These are phyloP conservation scores for Saccharomyces hybrid DNA, from an alignment of 1,139 yeast genomes.

Conservation along the genomic window DNA sequence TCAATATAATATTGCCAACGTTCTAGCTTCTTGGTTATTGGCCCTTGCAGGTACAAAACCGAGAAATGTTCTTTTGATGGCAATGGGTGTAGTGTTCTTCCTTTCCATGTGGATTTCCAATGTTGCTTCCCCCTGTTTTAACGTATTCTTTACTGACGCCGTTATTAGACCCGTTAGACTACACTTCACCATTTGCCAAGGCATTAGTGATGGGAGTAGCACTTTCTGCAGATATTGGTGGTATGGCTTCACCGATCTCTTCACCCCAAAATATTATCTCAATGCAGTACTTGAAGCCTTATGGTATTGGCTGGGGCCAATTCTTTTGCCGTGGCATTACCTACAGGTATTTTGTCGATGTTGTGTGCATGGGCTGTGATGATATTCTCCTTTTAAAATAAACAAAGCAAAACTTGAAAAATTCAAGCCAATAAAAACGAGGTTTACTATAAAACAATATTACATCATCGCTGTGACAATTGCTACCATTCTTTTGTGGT, in stretches of 20 bases:
- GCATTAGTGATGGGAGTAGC: constrained; percentile 68
- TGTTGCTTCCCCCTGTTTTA: constrained; percentile 67
- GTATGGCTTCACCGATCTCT: constrained; percentile 76
- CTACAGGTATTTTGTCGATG: constrained; percentile 51
- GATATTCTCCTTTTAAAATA: constrained; percentile 48
- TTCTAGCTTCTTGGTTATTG: constrained; percentile 57
- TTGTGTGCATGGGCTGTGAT: constrained; percentile 54
- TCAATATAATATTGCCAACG: constrained; percentile 61
- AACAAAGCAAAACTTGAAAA: constrained; percentile 36
- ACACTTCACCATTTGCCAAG: constrained; percentile 52
- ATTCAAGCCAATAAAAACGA: constrained; percentile 54
- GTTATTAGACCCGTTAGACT: constrained; percentile 53
- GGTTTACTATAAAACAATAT: constrained; percentile 57
- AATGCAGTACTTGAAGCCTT: constrained; percentile 57
- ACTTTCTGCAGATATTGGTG: constrained; percentile 63
- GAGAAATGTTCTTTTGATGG: constrained; percentile 50
- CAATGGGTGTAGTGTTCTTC: constrained; percentile 62
- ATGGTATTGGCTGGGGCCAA: constrained; percentile 65
- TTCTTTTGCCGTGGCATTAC: constrained; percentile 66
- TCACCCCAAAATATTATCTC: constrained; percentile 75
- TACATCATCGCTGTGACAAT: constrained; percentile 46
- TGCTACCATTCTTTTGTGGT: constrained; percentile 61
- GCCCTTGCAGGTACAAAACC: constrained; percentile 63
- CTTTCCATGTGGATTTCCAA: constrained; percentile 75
- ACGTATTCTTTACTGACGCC: constrained; percentile 64